phyloP scores from a whole-genome alignment of 768 basidiomycete genomes.

The Suillus subaureus region DNA sequence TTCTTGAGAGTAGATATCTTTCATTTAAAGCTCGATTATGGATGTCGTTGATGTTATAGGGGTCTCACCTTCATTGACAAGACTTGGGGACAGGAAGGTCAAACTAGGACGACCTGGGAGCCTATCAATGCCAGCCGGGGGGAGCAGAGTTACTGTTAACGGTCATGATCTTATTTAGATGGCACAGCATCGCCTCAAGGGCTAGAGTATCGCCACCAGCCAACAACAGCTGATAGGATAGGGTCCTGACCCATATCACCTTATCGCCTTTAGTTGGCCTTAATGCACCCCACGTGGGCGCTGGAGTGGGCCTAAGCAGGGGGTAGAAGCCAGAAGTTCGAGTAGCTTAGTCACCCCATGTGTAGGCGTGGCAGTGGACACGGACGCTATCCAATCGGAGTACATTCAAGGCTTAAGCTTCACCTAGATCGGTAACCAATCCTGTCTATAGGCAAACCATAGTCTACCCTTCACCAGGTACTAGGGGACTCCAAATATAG shows the following conservation, averaged over 20 bases:
- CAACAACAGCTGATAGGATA: not conserved
- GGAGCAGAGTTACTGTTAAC: not conserved
- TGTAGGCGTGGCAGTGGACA: too few relatives aligned
- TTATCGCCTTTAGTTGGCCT: too few relatives aligned
- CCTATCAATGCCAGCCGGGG: not conserved
- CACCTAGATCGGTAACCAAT: too few relatives aligned
- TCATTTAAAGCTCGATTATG: not conserved
- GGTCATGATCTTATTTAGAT: slow-evolving; percentile 2
- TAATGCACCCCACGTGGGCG: too few relatives aligned
- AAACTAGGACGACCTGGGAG: not conserved
- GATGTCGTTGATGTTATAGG: not conserved
- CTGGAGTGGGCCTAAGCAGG: too few relatives aligned
- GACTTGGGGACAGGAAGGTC: slow-evolving; percentile 1
- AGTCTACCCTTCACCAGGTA: not conserved
- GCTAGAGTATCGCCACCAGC: not conserved
- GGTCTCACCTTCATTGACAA: slow-evolving; percentile 1
- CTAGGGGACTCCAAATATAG: not conserved
- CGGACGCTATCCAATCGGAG: too few relatives aligned
- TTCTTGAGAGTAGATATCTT: not conserved
- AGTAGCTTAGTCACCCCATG: too few relatives aligned
- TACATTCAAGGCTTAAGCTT: too few relatives aligned
- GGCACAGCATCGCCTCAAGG: not conserved
- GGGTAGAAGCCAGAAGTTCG: too few relatives aligned
- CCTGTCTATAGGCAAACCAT: too few relatives aligned
- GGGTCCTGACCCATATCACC: not conserved